Base-by-base conservation (phyloP, 257 asterid species). In the Capsicum chinense region DNA sequence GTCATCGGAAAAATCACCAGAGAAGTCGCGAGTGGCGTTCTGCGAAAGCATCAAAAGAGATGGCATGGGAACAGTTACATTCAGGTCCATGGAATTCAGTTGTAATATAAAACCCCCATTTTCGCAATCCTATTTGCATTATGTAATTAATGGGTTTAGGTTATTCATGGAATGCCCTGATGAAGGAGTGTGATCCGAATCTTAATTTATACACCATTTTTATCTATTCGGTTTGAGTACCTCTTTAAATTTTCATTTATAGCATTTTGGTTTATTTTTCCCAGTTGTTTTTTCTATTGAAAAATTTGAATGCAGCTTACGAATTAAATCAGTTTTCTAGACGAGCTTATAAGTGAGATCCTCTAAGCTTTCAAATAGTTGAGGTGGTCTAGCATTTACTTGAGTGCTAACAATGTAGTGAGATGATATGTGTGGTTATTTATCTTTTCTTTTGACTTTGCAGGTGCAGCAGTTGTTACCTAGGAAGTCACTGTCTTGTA, bases 401-500 rank as follows among this genome's bases (percentile, higher is more conserved):
- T 13, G 63, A 76, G 26, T 26, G 81, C 12, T 26, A 52, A 50
- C 14, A 3, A 47, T 26, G 81, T 7, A 26, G 52, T 76, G 48
- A 26, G 5, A 52, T 14, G 47, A 26, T 14, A 76, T 21, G 63
- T 76, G 63, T 76, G 8, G 13, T 48, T 64, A 21, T 26, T 68
- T 16, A 58, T 63, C 37, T 35, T 66, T 33, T 44, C 56, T 56
- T 19, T 83, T 39, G 60, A 59, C 57, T 52, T 80, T 88, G 81
- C 87, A 90, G 91, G 85, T 86, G 83, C 78, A 64, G 67, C 83
- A 15, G 21, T 47, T 56, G 9, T 83, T 90, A 52, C 93, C 93
- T 21, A 59, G 76, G 52, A 90, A 84, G 86, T 88, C 93, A 42
- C 85, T 90, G 63, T 85, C 91, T 67, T 76, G 84, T 85, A 88